These are phyloP conservation scores for Penicillium glabrum DNA, from an alignment of 2,329 filamentous ascomycete species.

Conservation along the genomic window DNA sequence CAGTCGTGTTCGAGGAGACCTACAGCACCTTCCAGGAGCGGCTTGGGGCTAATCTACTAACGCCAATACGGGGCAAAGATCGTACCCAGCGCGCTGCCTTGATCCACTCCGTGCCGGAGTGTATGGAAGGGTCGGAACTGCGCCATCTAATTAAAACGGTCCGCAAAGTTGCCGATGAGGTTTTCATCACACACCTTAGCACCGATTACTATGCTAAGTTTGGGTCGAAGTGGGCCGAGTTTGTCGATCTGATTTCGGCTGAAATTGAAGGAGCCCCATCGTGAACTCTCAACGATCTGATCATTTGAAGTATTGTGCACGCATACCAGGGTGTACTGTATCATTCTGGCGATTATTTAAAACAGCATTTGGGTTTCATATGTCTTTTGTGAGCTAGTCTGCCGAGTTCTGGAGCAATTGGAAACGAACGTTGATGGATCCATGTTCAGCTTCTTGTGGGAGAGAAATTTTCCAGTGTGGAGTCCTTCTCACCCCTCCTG, in stretches of 20 bases:
- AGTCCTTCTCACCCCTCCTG: not conserved
- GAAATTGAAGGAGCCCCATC: conserved; percentile 3
- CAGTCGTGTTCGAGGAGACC: conserved; percentile 48
- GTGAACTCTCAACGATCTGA: not conserved
- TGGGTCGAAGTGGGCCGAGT: conserved; percentile 37
- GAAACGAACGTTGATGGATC: not conserved
- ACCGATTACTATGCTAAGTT: conserved; percentile 44
- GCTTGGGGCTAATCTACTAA: conserved; percentile 32
- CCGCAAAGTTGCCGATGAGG: conserved; percentile 36
- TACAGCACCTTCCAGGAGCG: conserved; percentile 40
- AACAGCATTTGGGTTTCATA: not conserved
- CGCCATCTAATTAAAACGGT: conserved; percentile 35
- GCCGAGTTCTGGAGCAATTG: not conserved
- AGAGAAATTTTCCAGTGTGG: not conserved
- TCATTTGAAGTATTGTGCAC: not conserved
- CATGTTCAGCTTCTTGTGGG: not conserved
- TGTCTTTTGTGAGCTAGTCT: not conserved
- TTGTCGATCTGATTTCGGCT: conserved; percentile 35
- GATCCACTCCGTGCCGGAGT: conserved; percentile 40
- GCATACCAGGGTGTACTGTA: not conserved
- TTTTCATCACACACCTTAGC: conserved; percentile 43
- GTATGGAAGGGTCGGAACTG: conserved; percentile 29
- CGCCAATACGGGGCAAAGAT: conserved; percentile 31
- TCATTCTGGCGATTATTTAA: not conserved
- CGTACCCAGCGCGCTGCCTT: conserved; percentile 36